Conservation (phyloP, 2,329 filamentous ascomycete genomes). For the Aspergillus tamarii region DNA sequence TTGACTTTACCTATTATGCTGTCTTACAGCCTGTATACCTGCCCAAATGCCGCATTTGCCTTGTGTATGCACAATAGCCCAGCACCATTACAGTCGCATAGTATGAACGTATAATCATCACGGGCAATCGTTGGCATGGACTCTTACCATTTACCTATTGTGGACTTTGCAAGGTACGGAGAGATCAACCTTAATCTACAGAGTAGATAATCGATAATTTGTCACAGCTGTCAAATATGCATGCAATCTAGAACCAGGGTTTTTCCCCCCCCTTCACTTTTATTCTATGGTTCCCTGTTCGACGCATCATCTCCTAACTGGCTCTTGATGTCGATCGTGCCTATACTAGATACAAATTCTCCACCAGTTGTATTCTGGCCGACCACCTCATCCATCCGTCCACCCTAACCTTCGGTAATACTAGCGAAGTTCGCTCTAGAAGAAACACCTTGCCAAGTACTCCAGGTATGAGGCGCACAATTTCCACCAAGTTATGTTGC, state of each 20-base stretch:
- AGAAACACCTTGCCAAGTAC: neutral
- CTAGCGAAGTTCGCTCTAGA: neutral
- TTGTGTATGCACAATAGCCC: neutral
- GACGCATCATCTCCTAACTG: neutral
- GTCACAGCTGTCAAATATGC: constrained; percentile 2
- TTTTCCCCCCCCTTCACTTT: neutral
- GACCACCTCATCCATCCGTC: neutral
- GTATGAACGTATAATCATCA: neutral
- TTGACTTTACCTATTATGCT: neutral
- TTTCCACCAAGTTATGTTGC: neutral
- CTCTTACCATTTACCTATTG: constrained; percentile 7
- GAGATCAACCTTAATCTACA: constrained; percentile 1
- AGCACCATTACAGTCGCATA: neutral
- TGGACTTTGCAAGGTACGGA: neutral
- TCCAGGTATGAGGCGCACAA: neutral
- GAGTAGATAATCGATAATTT: neutral
- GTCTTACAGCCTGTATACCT: neutral
- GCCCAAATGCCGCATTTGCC: neutral
- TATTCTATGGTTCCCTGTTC: neutral
- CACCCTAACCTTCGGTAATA: neutral
- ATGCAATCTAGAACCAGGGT: neutral
- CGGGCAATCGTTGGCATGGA: neutral
- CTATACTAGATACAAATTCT: neutral
- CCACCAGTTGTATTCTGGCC: neutral
- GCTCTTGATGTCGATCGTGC: neutral